A percentile compares a stretch with the other conserved stretches of the same genome.
phyloP scores from a whole-genome alignment of 139 green algal genomes.

The Marvania coccoides region DNA sequence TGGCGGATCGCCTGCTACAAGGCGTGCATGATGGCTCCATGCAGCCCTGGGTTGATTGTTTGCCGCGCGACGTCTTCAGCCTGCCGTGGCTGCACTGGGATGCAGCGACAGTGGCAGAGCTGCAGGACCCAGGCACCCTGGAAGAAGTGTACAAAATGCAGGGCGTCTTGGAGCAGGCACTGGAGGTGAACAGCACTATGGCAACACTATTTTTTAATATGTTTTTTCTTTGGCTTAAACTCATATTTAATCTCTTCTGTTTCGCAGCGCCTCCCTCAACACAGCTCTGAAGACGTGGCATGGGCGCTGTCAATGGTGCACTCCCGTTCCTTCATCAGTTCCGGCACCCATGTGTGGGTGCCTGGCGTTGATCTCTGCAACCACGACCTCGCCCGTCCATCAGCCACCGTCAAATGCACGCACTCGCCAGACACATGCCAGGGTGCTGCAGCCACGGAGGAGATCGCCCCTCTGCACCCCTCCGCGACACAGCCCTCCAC shows the following conservation, averaged over 20 bases:
- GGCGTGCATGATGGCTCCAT: background rate
- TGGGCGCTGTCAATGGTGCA: constrained; percentile 34
- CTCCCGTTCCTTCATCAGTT: constrained; percentile 21
- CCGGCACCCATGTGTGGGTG: constrained; percentile 8
- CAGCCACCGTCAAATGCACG: constrained; percentile 18
- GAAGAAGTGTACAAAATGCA: background rate
- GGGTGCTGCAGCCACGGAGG: constrained; percentile 11
- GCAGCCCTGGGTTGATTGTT: background rate
- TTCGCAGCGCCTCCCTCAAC: background rate
- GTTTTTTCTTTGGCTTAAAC: no score
- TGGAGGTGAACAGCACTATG: background rate
- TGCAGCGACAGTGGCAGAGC: background rate
- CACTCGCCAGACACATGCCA: constrained; percentile 26
- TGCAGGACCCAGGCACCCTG: background rate
- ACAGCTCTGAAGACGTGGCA: background rate
- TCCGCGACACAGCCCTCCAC: background rate
- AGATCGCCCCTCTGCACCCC: background rate
- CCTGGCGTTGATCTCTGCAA: constrained; percentile 36
- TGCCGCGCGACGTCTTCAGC: background rate
- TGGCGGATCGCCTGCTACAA: background rate
- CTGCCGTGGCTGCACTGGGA: constrained; percentile 3
- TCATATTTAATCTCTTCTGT: no score
- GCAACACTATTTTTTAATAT: no score
- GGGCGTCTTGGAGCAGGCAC: background rate
- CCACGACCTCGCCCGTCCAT: constrained; percentile 17